These are phyloP conservation scores for Aureobasidium pullulans DNA, from an alignment of 2,329 filamentous ascomycete genomes.

Conservation along the genomic window DNA sequence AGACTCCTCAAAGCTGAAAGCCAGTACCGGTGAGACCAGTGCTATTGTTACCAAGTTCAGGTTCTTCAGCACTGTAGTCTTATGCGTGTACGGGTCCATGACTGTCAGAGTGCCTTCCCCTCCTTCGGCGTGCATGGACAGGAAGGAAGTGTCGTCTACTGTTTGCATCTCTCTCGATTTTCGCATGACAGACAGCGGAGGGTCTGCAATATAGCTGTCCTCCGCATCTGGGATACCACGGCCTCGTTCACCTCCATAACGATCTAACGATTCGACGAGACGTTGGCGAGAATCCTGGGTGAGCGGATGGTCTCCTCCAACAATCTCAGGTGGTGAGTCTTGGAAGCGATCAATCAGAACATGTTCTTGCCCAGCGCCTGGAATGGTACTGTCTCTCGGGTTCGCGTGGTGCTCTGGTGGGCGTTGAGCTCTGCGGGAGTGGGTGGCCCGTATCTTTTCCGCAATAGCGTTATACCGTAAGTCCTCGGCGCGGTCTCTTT, in stretches of 20 bases:
- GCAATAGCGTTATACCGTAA: background rate
- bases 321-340: too few relatives aligned
- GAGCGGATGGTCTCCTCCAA: too few relatives aligned
- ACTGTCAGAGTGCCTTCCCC: constrained; percentile 27
- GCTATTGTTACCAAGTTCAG: constrained; percentile 28
- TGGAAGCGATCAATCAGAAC: too few relatives aligned
- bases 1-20: constrained; percentile 33
- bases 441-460: background rate
- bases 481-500: background rate
- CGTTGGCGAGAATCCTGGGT: background rate
- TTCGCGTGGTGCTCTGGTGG: too few relatives aligned
- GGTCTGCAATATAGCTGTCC: background rate
- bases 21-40: constrained; percentile 32
- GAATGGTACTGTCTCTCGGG: too few relatives aligned
- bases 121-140: constrained; percentile 14
- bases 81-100: constrained; percentile 25
- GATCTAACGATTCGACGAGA: background rate
- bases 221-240: background rate
- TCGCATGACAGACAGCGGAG: background rate
- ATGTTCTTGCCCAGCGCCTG: too few relatives aligned
- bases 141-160: background rate
- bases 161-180: background rate
- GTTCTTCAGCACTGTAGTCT: constrained; percentile 28
- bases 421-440: background rate
- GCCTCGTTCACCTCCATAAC: background rate